These are phyloP conservation scores for Apiospora malaysiana DNA, from an alignment of 2,329 filamentous ascomycete species.

Conservation along the genomic window DNA sequence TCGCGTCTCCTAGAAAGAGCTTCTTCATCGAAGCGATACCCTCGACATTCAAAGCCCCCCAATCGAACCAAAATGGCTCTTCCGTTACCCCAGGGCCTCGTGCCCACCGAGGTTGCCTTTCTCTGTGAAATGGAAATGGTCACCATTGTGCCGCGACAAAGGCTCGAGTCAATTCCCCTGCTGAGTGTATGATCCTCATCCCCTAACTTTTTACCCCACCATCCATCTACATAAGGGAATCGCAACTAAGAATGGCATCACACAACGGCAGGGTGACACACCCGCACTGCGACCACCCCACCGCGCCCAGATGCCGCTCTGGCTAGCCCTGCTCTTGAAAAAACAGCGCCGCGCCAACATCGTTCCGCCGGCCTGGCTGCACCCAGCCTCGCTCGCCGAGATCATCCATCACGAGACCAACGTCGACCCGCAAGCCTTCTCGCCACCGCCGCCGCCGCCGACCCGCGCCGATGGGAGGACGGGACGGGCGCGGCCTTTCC, in stretches of 20 bases:
- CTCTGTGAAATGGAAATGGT: constrained; percentile 97
- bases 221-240: constrained; percentile 19
- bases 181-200: constrained; percentile 71
- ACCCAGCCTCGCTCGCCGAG: constrained; percentile 73
- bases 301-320: constrained; percentile 80
- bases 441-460: constrained; percentile 74
- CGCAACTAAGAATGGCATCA: constrained; percentile 13
- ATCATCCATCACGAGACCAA: constrained; percentile 85
- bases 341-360: constrained; percentile 95
- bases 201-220: constrained; percentile 25
- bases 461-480: constrained; percentile 51
- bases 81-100: constrained; percentile 58
- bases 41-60: neutral
- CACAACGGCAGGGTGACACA: constrained; percentile 70
- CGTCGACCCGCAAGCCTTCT: constrained; percentile 73
- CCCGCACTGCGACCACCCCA: constrained; percentile 80
- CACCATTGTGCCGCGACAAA: constrained; percentile 88
- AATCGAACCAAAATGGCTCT: constrained; percentile 35
- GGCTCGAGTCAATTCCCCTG: constrained; percentile 83
- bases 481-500: constrained; percentile 46
- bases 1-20: constrained; percentile 15
- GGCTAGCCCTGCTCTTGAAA: constrained; percentile 94
- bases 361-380: constrained; percentile 87
- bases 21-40: neutral
- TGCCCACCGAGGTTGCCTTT: constrained; percentile 89